A percentile compares a stretch with the other conserved stretches of the same genome.
These are phyloP conservation scores for Bacterosira constricta DNA, from an alignment of 108 stramenopile species.

Conservation along the genomic window DNA sequence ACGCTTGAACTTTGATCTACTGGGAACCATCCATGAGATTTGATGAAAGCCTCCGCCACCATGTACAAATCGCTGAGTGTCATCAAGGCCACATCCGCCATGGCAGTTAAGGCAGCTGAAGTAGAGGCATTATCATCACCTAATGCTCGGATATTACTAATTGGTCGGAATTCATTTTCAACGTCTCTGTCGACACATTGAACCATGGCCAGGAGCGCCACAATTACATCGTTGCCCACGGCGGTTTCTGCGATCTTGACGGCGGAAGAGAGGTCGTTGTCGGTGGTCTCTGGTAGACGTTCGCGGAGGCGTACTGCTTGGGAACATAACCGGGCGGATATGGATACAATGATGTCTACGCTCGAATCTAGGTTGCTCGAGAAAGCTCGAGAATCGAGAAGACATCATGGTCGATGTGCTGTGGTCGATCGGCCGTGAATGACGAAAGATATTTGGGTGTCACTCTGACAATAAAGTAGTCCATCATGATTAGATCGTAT, in stretches of 20 bases:
- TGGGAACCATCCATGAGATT: constrained; percentile 10
- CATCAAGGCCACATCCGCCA: constrained; percentile 24
- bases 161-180: constrained; percentile 20
- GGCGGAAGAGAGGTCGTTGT: constrained; percentile 9
- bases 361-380: too few relatives aligned
- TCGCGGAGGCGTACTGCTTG: constrained; percentile 23
- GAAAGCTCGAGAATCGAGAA: too few relatives aligned
- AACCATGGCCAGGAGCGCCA: constrained; percentile 22
- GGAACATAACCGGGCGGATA: constrained; percentile 12
- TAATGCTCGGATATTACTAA: not conserved
- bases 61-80: constrained; percentile 11
- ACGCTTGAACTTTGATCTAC: constrained; percentile 10
- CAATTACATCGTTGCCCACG: constrained; percentile 13
- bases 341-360: constrained; percentile 4
- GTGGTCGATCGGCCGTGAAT: too few relatives aligned
- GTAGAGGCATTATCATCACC: not conserved
- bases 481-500: too few relatives aligned
- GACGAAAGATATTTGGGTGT: too few relatives aligned
- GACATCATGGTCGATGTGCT: too few relatives aligned
- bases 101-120: constrained; percentile 2
- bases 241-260: constrained; percentile 18
- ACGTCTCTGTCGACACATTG: constrained; percentile 14
- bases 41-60: constrained; percentile 3
- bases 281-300: not conserved
- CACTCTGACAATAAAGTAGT: too few relatives aligned